Base-by-base conservation (phyloP, 371 early-diverging fungal genomes). In the Chytridiales sp. region DNA sequence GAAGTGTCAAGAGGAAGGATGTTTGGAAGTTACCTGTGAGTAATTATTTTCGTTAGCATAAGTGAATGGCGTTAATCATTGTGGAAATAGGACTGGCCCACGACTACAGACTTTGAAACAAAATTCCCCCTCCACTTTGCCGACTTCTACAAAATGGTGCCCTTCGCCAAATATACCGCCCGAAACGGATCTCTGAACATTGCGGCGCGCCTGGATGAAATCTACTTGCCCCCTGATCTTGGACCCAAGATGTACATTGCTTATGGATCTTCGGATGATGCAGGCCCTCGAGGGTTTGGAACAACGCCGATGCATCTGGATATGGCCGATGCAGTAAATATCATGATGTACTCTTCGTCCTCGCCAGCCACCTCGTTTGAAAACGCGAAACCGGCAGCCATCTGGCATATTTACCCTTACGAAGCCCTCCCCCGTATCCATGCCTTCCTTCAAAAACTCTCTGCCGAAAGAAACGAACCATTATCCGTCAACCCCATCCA, bases 231-330 rank as follows among this genome's bases (percentile, higher is more conserved):
- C 3, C 86, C 88, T 0, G 87, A 88, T 56, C 74, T 87, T 4
- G 87, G 88, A 0, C 89, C 89, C 0, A 89, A 88, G 65, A 79
- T 90, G 82, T 86, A 87, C 62, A 82, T 80, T 39, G 85, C 88
- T 0, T 84, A 84, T 54, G 85, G 80, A 1, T 77, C 80, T 1
- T 67, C 56, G 27, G 73, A 72, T 4, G 29, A 60, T 22, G 59
- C 60, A 15, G 67, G 51, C 9, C 60, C 65, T 1, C 58, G 66
- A 9, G 75, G 78, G 5, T 56, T 57, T 3, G 87, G 88, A 31
- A 85, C 87, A 0, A 87, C 88, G 1, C 83, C 80, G 24, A 67
- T 89, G 27, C 87, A 87, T 50, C 75, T 85, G 52, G 89, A 89
- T 56, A 81, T 86, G 76, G 81, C 88, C 0, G 91, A 88, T 56